These are phyloP conservation scores for Pichia manshurica DNA, from an alignment of 805 yeast species.

Conservation along the genomic window DNA sequence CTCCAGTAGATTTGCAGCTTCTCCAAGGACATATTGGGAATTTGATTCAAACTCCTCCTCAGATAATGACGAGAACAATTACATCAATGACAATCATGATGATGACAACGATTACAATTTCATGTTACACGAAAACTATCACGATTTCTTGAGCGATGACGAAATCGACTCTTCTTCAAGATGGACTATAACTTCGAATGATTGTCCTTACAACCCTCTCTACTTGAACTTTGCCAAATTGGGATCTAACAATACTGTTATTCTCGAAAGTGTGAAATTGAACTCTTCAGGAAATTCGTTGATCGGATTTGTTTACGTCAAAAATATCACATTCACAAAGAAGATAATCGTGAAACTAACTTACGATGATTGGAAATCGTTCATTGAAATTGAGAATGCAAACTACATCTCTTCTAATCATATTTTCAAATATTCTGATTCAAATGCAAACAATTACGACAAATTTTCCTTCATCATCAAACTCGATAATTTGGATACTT, in stretches of 20 bases:
- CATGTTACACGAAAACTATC: conserved; percentile 23
- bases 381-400: conserved; percentile 28
- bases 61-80: conserved; percentile 25
- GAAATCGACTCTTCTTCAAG: conserved; percentile 16
- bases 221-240: conserved; percentile 30
- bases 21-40: conserved; percentile 24
- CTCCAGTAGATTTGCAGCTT: conserved; percentile 33
- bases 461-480: conserved; percentile 47
- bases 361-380: conserved; percentile 41
- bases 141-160: conserved; percentile 10
- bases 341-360: conserved; percentile 42
- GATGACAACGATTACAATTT: not conserved
- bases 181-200: conserved; percentile 30
- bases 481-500: conserved; percentile 27
- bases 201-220: conserved; percentile 27
- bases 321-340: conserved; percentile 36
- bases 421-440: conserved; percentile 35
- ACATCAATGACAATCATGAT: conserved; percentile 7
- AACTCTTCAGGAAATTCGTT: conserved; percentile 38
- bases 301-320: conserved; percentile 36
- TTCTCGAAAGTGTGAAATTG: conserved; percentile 34
- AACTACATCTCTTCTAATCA: conserved; percentile 35
- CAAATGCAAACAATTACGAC: conserved; percentile 28
- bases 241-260: conserved; percentile 23
- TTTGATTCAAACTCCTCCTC: conserved; percentile 21